A percentile compares a stretch with the other conserved stretches of the same genome.
Evolutionary conservation across 2,329 filamentous ascomycete species (phyloP).

Genomic region (Lecanosticta acicola): DNA sequence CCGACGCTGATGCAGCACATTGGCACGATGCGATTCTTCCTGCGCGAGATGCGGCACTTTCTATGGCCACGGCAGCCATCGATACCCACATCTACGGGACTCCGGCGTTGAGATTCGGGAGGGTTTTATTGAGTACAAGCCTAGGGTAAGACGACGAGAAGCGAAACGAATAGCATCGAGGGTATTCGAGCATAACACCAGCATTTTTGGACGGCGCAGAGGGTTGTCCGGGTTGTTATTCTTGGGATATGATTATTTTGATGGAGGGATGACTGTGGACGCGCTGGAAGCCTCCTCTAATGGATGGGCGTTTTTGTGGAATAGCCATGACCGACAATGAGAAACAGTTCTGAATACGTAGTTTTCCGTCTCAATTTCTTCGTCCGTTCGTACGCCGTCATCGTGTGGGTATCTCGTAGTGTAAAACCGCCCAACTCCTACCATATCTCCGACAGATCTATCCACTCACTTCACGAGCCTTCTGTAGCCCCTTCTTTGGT

Average conservation of each 20-base stretch:
- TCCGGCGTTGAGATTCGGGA: constrained; percentile 3
- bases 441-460: neutral
- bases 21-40: constrained; percentile 12
- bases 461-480: neutral
- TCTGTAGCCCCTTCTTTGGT: constrained; percentile 24
- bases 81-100: neutral
- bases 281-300: constrained; percentile 7
- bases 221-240: neutral
- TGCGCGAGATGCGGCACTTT: constrained; percentile 9
- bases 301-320: neutral
- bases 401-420: neutral
- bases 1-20: constrained; percentile 11
- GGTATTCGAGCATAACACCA: constrained; percentile 6
- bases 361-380: neutral
- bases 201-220: neutral
- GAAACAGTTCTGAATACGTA: constrained; percentile 2
- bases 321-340: constrained; percentile 5
- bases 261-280: constrained; percentile 2
- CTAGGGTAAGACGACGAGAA: neutral
- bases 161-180: constrained; percentile 3
- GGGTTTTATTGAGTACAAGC: too few relatives aligned
- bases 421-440: too few relatives aligned
- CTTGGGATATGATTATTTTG: constrained; percentile 1
- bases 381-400: neutral
- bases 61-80: constrained; percentile 5